Percentiles rank a stretch among this genome's conserved stretches.
Evolutionary conservation across 345 rosid genomes (phyloP).

Genomic region (Eucalyptus viminalis): DNA sequence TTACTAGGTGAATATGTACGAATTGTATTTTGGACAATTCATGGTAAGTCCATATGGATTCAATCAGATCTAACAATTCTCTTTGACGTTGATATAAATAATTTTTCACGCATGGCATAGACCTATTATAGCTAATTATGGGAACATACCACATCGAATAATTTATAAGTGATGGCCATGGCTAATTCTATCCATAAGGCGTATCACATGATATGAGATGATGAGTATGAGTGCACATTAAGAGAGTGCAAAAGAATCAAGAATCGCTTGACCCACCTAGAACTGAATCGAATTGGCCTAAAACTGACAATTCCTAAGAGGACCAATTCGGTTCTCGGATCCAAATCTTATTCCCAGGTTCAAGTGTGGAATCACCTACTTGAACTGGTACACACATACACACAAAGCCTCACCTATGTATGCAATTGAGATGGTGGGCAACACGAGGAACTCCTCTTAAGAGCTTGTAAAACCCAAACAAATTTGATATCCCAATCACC

Average conservation of each 20-base stretch:
- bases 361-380: accelerated
- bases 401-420: too few relatives aligned
- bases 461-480: too few relatives aligned
- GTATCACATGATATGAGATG: too few relatives aligned
- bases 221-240: neutral
- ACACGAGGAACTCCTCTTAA: too few relatives aligned
- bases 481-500: too few relatives aligned
- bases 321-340: accelerated
- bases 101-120: neutral
- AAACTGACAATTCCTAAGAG: accelerated
- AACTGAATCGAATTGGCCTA: accelerated
- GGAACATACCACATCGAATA: neutral
- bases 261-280: accelerated
- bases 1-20: neutral
- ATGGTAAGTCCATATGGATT: neutral
- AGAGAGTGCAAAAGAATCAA: too few relatives aligned
- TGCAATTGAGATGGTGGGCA: too few relatives aligned
- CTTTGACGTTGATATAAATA: too few relatives aligned
- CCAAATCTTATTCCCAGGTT: accelerated
- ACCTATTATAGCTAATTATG: neutral
- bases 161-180: neutral
- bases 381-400: accelerated
- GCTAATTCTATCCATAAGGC: neutral
- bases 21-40: accelerated
- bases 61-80: accelerated